A percentile compares a stretch with the other conserved stretches of the same genome.
phyloP scores from a whole-genome alignment of 495 filamentous ascomycete genomes.

The Mytilinidion resinicola region DNA sequence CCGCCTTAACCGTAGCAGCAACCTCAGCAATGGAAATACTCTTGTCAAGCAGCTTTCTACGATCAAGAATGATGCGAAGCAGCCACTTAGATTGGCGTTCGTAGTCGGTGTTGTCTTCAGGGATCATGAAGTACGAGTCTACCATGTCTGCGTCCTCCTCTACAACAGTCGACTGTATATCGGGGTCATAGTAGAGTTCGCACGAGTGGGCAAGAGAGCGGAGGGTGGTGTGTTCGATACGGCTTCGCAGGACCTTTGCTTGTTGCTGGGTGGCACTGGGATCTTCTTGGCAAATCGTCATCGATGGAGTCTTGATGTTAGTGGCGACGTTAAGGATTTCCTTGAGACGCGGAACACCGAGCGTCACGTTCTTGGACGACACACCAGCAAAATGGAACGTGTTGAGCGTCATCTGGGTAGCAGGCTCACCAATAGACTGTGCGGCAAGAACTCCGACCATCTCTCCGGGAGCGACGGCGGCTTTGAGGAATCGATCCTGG shows the following conservation, averaged over 20 bases:
- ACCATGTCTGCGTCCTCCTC: slow-evolving; percentile 88
- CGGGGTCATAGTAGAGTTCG: slow-evolving; percentile 96
- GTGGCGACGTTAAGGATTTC: slow-evolving; percentile 97
- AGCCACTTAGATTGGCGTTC: slow-evolving; percentile 88
- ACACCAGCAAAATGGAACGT: slow-evolving; percentile 99
- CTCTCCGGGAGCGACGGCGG: slow-evolving; percentile 82
- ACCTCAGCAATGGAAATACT: slow-evolving; percentile 87
- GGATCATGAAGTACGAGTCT: slow-evolving; percentile 93
- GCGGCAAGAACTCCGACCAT: slow-evolving; percentile 98
- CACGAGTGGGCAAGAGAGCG: slow-evolving; percentile 83
- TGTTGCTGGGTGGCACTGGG: slow-evolving; percentile 57
- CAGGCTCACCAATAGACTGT: slow-evolving; percentile 97
- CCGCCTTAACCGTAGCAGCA: slow-evolving; percentile 77
- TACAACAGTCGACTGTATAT: slow-evolving; percentile 77
- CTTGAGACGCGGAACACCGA: slow-evolving; percentile 97
- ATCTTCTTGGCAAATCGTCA: slow-evolving; percentile 80
- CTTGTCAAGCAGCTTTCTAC: slow-evolving; percentile 92
- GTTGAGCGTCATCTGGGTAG: slow-evolving; percentile 98
- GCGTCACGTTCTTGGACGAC: slow-evolving; percentile 97
- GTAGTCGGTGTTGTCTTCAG: slow-evolving; percentile 70
- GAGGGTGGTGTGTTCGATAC: slow-evolving; percentile 91
- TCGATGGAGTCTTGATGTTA: slow-evolving; percentile 97
- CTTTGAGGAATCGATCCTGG: slow-evolving; percentile 73
- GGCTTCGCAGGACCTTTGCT: slow-evolving; percentile 78
- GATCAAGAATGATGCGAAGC: slow-evolving; percentile 86